phyloP scores from a whole-genome alignment of 2,329 filamentous ascomycete genomes.

The Lecanoromycetidae sp. region DNA sequence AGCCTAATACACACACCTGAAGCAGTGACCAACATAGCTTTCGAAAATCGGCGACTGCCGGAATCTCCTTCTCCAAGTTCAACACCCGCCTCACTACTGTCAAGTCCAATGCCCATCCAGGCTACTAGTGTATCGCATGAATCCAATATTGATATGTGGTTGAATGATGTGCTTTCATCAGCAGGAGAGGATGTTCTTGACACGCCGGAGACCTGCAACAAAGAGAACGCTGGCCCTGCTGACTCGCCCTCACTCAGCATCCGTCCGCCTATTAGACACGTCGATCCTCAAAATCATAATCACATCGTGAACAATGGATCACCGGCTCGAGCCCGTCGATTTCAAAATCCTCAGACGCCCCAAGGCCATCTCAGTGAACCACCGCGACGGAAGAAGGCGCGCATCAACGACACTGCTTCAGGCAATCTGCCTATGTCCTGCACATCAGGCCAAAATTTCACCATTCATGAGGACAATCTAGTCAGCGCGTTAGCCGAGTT shows the following conservation, averaged over 20 bases:
- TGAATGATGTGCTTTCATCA: too few relatives aligned
- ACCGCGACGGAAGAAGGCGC: conserved; percentile 8
- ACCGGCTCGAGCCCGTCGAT: not conserved
- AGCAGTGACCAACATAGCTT: not conserved
- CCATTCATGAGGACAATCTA: conserved; percentile 8
- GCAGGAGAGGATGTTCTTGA: too few relatives aligned
- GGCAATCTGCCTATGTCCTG: not conserved
- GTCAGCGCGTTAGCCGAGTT: conserved; percentile 4
- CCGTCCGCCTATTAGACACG: too few relatives aligned
- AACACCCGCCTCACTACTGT: not conserved
- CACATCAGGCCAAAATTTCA: not conserved
- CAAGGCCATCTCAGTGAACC: conserved; percentile 2
- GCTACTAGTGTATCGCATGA: not conserved
- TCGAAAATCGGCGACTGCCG: not conserved
- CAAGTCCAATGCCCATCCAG: conserved; percentile 3
- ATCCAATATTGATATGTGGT: too few relatives aligned
- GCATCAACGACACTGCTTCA: not conserved
- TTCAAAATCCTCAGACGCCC: conserved; percentile 4
- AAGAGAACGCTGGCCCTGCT: too few relatives aligned
- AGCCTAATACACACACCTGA: not conserved
- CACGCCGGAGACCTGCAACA: too few relatives aligned
- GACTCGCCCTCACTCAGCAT: too few relatives aligned
- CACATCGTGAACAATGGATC: not conserved
- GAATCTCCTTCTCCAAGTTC: not conserved
- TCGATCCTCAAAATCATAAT: not conserved